phyloP scores from a whole-genome alignment of 805 yeast species.

The Ogataea polymorpha region DNA sequence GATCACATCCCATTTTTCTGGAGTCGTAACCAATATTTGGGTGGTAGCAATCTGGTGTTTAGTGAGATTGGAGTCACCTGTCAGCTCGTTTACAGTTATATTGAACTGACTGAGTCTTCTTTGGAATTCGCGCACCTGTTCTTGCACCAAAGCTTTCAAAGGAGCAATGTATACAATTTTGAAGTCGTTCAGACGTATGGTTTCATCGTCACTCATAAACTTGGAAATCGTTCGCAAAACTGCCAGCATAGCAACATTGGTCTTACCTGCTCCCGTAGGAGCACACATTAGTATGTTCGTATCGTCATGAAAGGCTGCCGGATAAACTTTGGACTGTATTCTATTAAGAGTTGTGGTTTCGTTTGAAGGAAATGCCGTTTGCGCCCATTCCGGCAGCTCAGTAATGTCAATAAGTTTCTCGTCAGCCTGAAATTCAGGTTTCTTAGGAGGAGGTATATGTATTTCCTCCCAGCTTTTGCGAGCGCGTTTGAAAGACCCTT shows the following conservation, averaged over 20 bases:
- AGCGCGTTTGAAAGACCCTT: constrained; percentile 75
- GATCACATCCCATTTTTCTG: constrained; percentile 96
- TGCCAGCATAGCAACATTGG: constrained; percentile 91
- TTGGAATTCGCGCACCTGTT: constrained; percentile 83
- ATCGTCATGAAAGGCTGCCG: constrained; percentile 70
- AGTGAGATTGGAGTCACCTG: constrained; percentile 84
- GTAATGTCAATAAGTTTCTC: constrained; percentile 53
- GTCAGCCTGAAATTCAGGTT: constrained; percentile 35
- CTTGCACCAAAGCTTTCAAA: constrained; percentile 90
- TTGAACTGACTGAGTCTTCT: constrained; percentile 65
- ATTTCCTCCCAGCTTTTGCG: constrained; percentile 81
- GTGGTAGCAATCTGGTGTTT: constrained; percentile 73
- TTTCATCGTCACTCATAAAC: constrained; percentile 46
- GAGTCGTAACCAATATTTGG: constrained; percentile 86
- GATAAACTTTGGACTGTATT: constrained; percentile 79
- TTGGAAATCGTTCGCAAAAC: constrained; percentile 60
- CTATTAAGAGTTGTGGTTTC: constrained; percentile 71
- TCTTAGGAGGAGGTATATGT: constrained; percentile 82
- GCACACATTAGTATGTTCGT: constrained; percentile 84
- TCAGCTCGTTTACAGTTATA: constrained; percentile 74
- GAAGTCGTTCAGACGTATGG: constrained; percentile 52
- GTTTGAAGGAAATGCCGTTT: constrained; percentile 62
- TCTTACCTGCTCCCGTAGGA: constrained; percentile 98
- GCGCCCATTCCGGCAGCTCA: constrained; percentile 80
- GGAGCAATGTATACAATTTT: constrained; percentile 92